Conservation (phyloP, 352 stramenopile genomes). For the Blastocystis sp. region DNA sequence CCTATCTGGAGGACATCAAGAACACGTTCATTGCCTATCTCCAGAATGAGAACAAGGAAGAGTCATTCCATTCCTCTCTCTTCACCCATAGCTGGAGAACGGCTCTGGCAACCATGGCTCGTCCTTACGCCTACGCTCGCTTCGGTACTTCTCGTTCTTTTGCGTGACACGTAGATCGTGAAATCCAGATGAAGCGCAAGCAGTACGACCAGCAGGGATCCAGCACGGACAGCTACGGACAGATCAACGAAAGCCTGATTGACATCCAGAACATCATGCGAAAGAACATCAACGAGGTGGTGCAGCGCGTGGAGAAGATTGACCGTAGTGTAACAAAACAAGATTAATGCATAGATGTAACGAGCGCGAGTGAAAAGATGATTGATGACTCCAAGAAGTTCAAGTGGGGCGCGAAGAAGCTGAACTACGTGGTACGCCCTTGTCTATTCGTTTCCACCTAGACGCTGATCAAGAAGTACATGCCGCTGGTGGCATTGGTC, state of each 20-base stretch:
- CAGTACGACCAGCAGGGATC: slow-evolving; percentile 33
- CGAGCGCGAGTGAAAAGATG: slow-evolving; percentile 9
- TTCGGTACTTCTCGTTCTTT: slow-evolving; percentile 13
- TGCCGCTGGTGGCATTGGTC: slow-evolving; percentile 12
- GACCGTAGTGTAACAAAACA: slow-evolving; percentile 19
- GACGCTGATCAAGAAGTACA: slow-evolving; percentile 61
- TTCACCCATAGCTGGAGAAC: slow-evolving; percentile 50
- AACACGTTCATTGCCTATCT: slow-evolving; percentile 58
- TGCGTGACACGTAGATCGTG: slow-evolving; percentile 24
- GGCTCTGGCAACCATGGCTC: slow-evolving; percentile 42
- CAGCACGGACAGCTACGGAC: slow-evolving; percentile 31
- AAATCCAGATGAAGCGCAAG: slow-evolving; percentile 56
- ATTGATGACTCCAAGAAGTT: slow-evolving; percentile 69
- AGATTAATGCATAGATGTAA: slow-evolving; percentile 21
- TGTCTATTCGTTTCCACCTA: background rate
- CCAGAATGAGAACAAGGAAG: slow-evolving; percentile 48
- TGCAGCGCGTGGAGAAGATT: slow-evolving; percentile 63
- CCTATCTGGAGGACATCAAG: slow-evolving; percentile 61
- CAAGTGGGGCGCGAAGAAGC: slow-evolving; percentile 70
- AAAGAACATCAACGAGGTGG: slow-evolving; percentile 69
- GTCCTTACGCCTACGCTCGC: slow-evolving; percentile 41
- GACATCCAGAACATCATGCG: slow-evolving; percentile 70
- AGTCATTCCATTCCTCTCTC: background rate
- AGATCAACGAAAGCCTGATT: slow-evolving; percentile 68
- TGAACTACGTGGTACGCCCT: slow-evolving; percentile 61